Base-by-base conservation (phyloP, 192 early-diverging fungal genomes). In the Mortierella alpina region DNA sequence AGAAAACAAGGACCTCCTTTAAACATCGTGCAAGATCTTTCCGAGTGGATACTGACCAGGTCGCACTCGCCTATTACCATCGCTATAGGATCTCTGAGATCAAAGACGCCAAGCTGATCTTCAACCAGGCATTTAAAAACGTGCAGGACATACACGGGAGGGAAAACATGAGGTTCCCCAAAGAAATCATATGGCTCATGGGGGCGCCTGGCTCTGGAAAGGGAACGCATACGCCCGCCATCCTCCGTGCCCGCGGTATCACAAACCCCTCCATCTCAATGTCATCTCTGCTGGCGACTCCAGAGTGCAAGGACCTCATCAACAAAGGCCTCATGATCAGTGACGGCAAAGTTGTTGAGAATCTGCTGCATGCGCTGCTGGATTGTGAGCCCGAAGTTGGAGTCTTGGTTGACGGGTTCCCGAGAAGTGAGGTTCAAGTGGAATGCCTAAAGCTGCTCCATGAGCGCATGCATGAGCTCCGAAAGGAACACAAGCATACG, bases 101-200 rank as follows among this genome's bases (percentile, higher is more conserved):
- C 77, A 89, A 85, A 20, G 86, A 89, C 54, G 86, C 86, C n/a
- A 89, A 89, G 48, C 70, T 89, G 5, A 89, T 89, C 51, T 89
- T 89, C 55, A 89, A 89, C 23, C 88, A 89, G 50, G 85, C 88
- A 1, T 89, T 87, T 84, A 89, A 86, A 53, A 86, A 89, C 51
- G 83, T 89, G 58, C 86, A 87, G 47, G 88, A 87, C 17, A 72
- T 70, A 23, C 77, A 84, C 68, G 88, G 88, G 23, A 62, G 83
- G 23, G 83, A 86, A 47, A 87, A 89, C 48, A 80, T 89, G 72
- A 75, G 64, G 15, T 84, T 89, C 40, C 88, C 88, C 18, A 84
- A 86, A 39, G 88, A 89, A 66, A 84, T 89, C 62, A 89, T 87
- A 40, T 89, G 86, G 67, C 67, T 89, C 14, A 89, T 89, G 88